These are phyloP conservation scores for Beverwykella pulmonaria DNA, from an alignment of 495 filamentous ascomycete species.

Conservation along the genomic window DNA sequence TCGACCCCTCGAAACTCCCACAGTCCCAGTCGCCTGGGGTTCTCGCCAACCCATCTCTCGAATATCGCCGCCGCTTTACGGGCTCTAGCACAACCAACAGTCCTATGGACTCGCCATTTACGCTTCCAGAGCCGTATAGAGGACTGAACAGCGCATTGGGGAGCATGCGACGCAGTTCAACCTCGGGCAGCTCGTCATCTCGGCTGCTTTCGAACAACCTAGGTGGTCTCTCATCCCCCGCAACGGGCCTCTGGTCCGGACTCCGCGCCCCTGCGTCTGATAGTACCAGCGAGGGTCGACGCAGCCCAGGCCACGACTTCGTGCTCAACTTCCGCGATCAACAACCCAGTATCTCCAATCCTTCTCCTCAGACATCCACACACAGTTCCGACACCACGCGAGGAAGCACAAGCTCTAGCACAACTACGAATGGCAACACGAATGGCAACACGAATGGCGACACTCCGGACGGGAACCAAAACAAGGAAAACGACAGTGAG, in stretches of 20 bases:
- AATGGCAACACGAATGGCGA: not conserved
- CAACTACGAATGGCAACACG: not conserved
- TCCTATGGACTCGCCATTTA: conserved; percentile 26
- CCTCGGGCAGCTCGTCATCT: conserved; percentile 19
- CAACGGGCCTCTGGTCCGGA: conserved; percentile 30
- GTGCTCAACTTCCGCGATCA: conserved; percentile 49
- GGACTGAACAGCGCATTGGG: conserved; percentile 38
- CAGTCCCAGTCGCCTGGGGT: conserved; percentile 26
- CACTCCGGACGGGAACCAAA: not conserved
- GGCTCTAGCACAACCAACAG: conserved; percentile 5
- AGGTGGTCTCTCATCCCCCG: conserved; percentile 24
- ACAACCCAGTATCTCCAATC: not conserved
- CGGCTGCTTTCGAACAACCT: conserved; percentile 38
- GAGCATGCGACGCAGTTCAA: conserved; percentile 43
- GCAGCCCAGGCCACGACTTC: conserved; percentile 48
- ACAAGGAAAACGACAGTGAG: not conserved
- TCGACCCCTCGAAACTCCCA: conserved; percentile 39
- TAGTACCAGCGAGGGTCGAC: conserved; percentile 31
- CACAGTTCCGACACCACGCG: not conserved
- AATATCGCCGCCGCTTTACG: conserved; percentile 29
- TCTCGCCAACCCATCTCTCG: conserved; percentile 14
- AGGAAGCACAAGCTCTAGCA: not conserved
- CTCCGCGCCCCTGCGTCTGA: conserved; percentile 14
- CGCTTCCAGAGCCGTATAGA: conserved; percentile 22
- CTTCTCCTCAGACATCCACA: not conserved